These are phyloP conservation scores for Sclerotiophoma versabilis DNA, from an alignment of 2,329 filamentous ascomycete genomes.

Conservation along the genomic window DNA sequence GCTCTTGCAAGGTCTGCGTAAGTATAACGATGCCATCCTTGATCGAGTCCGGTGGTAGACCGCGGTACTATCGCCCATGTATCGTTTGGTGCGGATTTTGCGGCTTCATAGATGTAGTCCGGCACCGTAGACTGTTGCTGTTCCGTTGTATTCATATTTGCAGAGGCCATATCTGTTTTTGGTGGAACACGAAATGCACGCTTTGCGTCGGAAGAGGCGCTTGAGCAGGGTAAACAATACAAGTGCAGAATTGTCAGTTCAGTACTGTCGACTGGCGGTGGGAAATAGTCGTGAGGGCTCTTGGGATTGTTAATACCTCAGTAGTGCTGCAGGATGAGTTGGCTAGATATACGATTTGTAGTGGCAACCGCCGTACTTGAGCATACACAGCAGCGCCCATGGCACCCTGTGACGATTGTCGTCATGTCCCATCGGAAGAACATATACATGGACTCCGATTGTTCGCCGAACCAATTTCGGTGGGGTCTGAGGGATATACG, in stretches of 20 bases:
- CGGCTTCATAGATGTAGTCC: conserved; percentile 12
- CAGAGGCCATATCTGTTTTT: too few species aligned
- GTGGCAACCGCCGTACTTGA: not conserved
- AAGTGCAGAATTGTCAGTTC: too few species aligned
- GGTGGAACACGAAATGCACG: too few species aligned
- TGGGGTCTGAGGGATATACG: conserved; percentile 11
- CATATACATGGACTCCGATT: not conserved
- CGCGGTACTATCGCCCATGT: conserved; percentile 15
- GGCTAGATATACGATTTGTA: not conserved
- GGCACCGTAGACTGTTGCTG: conserved; percentile 4
- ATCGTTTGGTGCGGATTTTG: not conserved
- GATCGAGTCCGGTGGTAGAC: conserved; percentile 2
- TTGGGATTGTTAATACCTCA: too few species aligned
- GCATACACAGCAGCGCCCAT: not conserved
- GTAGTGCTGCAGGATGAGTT: not conserved
- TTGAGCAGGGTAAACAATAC: too few species aligned
- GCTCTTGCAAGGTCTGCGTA: conserved; percentile 13
- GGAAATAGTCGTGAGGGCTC: too few species aligned
- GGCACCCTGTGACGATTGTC: not conserved
- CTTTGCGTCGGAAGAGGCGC: not conserved
- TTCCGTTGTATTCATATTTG: too few species aligned
- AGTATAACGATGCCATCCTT: conserved; percentile 8
- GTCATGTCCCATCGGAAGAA: conserved; percentile 3
- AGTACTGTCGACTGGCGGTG: too few species aligned
- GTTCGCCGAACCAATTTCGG: conserved; percentile 10